Evolutionary conservation across 257 asterid species (phyloP).

Genomic region (Nemophila menziesii): DNA sequence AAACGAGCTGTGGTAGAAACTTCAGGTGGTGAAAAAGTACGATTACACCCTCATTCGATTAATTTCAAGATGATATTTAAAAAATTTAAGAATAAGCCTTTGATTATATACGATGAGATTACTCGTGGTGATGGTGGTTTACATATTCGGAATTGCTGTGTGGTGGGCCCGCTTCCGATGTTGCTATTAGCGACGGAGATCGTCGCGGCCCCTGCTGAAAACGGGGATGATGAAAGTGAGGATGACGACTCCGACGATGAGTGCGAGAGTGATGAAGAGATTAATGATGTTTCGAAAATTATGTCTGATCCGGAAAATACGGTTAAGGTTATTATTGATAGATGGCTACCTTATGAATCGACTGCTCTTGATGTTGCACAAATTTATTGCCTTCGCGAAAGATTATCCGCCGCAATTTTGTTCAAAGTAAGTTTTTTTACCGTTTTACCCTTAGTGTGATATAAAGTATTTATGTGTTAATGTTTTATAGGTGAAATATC

Average conservation of each 20-base stretch:
- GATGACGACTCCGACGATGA: slow-evolving; percentile 23
- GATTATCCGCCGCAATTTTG: slow-evolving; percentile 60
- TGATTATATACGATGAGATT: slow-evolving; percentile 68
- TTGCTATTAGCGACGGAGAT: slow-evolving; percentile 69
- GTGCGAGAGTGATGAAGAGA: slow-evolving; percentile 23
- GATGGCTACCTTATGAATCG: slow-evolving; percentile 71
- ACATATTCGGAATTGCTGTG: slow-evolving; percentile 47
- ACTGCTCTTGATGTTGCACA: slow-evolving; percentile 86
- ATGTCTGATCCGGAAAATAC: slow-evolving; percentile 69
- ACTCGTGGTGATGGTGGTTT: slow-evolving; percentile 77
- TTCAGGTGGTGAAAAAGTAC: slow-evolving; percentile 58
- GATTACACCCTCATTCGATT: slow-evolving; percentile 55
- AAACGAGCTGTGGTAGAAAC: slow-evolving; percentile 45
- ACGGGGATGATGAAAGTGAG: slow-evolving; percentile 32
- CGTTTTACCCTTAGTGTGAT: not conserved
- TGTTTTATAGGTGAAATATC: slow-evolving; percentile 41
- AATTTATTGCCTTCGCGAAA: slow-evolving; percentile 82
- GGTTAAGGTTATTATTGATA: slow-evolving; percentile 54
- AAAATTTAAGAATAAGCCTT: slow-evolving; percentile 24
- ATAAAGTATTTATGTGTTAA: not conserved
- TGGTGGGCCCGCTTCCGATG: slow-evolving; percentile 65
- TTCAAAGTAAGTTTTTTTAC: slow-evolving; percentile 34
- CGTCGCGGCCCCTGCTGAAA: slow-evolving; percentile 49
- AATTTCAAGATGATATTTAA: slow-evolving; percentile 29
- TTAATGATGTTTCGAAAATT: slow-evolving; percentile 25